Base-by-base conservation (phyloP, 2,329 filamentous ascomycete species). In the Biscogniauxia mediterranea region DNA sequence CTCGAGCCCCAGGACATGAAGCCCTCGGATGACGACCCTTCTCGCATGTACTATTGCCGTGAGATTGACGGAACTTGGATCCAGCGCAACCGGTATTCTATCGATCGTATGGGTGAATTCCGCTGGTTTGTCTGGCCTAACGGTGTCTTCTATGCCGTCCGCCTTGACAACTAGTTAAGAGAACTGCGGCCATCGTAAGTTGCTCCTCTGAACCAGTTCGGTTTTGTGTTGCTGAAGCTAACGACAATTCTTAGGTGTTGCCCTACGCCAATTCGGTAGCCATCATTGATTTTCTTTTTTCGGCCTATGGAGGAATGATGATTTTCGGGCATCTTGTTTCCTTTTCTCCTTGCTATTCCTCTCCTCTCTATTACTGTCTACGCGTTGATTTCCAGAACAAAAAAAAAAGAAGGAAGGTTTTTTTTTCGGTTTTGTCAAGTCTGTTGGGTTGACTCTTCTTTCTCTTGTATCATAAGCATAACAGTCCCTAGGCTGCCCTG, bases 1-100 rank as follows among this genome's bases (percentile, higher is more conserved):
- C 80, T 82, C 65, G 81, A 85, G 72, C 80, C 83, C 17, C 85
- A 88, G 77, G 85, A 87, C 67, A 85, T 88, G 71, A 85, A 86
- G 74, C 86, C 86, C 1, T 79, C 80, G 20, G 85, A 88, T 69
- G 81, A 85, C 65, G 82, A 87, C 73, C 81, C 83, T 49, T 79
- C 79, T 52, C 84, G 85, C 64, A 83, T 85, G 76, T 89, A 88
- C 76, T 85, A 81, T 76, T 80, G 83, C 68, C 82, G 84, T 60
- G 85, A 89, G 75, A 74, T 83, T 66, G 85, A 89, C 73, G 82
- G 83, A 55, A 80, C 82, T 61, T 88, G 82, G 82, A 83, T 81
- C 42, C 79, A 86, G 73, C 81, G 84, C 71, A 85, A 80, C 72
- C 83, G 85, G 32, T 80, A 80, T 73, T 83, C 84, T 57, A 85